Evolutionary conservation across 2,329 filamentous ascomycete species (phyloP), one percentile per base, ranked within the genome.

Genomic region (Neofusicoccum umdonicola): DNA sequence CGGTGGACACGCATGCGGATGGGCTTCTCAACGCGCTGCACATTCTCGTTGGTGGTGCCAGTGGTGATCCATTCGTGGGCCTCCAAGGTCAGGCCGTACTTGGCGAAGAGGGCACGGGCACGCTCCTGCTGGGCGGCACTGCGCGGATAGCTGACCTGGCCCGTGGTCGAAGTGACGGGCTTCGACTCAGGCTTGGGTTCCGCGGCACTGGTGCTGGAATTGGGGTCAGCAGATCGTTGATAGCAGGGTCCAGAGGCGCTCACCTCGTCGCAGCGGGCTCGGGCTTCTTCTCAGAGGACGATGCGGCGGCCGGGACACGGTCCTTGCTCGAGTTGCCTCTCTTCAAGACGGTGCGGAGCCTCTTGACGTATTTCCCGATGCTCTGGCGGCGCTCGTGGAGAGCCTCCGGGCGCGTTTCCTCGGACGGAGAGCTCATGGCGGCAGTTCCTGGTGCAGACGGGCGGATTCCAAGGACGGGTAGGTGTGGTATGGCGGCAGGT

Each of bases 1-100:
- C 89, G 87, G 75, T 91, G 90, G 62, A 93, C 86, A 62, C 90
- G 87, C 85, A 93, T 90, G 65, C 90, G 87, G 69, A 92, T 90
- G 12, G 89, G 85, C 80, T 91, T 92, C 75, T 92, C 88, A 63
- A 91, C 84, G 48, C 90, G 88, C 65, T 80, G 75, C 9, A 77
- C 74, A 50, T 69, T 69, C 37, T 73, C 71, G 34, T 71, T 68
- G 8, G 71, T 65, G 8, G 71, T 64, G 54, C 54, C 45, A 12
- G 71, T 63, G n/a, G 69, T 58, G 34, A 77, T 73, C 73, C 73
- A 77, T 42, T 77, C 75, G 56, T 76, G 76, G 5, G 77, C 72
- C 51, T 79, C 76, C 37, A 79, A 76, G 1, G 75, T 73, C 64
- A 81, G 70, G 31, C 78, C 78, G 54, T 81, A 79, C 62, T 78